Conservation (phyloP, 441 rosid genomes). For the Populus hybrid region DNA sequence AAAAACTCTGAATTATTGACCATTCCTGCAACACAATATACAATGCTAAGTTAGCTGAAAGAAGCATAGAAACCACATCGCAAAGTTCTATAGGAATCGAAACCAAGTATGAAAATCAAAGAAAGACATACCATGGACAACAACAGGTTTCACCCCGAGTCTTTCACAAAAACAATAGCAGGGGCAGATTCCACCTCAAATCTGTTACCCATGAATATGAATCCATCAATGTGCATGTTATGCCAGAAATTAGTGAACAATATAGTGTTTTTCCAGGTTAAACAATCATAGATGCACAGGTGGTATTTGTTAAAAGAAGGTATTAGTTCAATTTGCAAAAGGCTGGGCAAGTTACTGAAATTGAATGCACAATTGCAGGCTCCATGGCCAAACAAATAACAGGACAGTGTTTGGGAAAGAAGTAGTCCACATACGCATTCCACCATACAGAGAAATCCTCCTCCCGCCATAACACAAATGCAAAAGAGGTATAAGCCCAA, state of each 20-base stretch:
- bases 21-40: conserved; percentile 51
- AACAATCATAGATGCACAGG: conserved; percentile 13
- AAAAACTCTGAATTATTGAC: conserved; percentile 72
- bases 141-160: conserved; percentile 89
- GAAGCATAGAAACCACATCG: conserved; percentile 2
- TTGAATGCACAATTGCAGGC: not conserved
- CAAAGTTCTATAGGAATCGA: conserved; percentile 16
- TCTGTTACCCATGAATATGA: conserved; percentile 43
- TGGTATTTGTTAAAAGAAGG: not conserved
- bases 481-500: conserved; percentile 78
- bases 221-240: not conserved
- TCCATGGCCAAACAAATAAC: not conserved
- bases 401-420: not conserved
- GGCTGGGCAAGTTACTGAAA: not conserved
- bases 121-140: conserved; percentile 64
- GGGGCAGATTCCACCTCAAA: conserved; percentile 97
- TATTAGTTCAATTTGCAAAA: not conserved
- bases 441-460: conserved; percentile 97
- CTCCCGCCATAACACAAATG: conserved; percentile 83
- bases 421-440: conserved; percentile 66
- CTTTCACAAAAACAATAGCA: conserved; percentile 85
- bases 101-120: conserved; percentile 19
- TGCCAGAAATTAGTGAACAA: not conserved
- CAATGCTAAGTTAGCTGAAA: conserved; percentile 27
- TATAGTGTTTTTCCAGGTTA: not conserved